Evolutionary conservation across 805 yeast genomes (phyloP), one percentile per base, ranked within the genome.

Genomic region (Candida boidinii): DNA sequence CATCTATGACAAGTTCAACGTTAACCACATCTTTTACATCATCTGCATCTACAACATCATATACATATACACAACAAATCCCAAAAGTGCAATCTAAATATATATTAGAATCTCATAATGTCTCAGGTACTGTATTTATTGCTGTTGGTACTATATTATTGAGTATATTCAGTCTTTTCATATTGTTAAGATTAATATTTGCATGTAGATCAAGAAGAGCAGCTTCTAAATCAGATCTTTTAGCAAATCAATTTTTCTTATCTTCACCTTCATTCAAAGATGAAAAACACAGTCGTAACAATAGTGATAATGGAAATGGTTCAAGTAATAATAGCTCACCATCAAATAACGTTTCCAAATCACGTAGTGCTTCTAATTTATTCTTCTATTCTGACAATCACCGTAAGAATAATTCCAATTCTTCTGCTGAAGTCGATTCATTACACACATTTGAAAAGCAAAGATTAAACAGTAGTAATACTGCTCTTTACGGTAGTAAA

Each of bases 61-160:
- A 43, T 29, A 36, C 46, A 8, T 47, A 35, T 34, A 34, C 33
- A 17, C 48, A 49, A 6, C 28, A 36, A 2, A 41, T 51, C 10
- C 52, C 57, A 8, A 33, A 41, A 4, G 33, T 17, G 2, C 11
- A 22, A 6, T 36, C 62, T 30, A 70, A 70, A 8, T 63, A 43
- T 36, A 46, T 65, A 8, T 32, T 36, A 7, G 31, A 33, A 15
- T 33, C 54, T 5, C 26, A 38, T 7, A 42, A 57, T 27, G 57
- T 63, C 2, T 45, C 50, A 13, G 63, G 65, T 16, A 45, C 69
- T 11, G 62, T 68, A 15, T 68, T 69, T 46, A 62, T 69, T 22
- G 49, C 63, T 4, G 51, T 64, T 6, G 73, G 70, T 5, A 51
- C 56, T 0, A 43, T 63, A 7, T 30, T 66, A 39, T 13, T 43